These are phyloP conservation scores for Lactifluus pinguis DNA, from an alignment of 768 basidiomycete genomes.

Conservation along the genomic window DNA sequence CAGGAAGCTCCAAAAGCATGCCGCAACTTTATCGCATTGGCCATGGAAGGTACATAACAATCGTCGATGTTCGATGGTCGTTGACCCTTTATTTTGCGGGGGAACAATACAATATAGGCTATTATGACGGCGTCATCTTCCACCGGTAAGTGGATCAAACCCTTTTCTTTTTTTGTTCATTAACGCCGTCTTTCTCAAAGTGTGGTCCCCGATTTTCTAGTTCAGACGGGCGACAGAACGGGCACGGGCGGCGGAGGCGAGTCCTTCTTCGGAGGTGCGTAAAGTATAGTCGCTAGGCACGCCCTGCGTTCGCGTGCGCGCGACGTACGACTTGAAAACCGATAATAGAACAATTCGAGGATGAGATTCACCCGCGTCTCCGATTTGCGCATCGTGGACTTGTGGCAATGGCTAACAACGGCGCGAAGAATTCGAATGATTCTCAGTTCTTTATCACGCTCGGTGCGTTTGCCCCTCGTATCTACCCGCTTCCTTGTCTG, in stretches of 20 bases:
- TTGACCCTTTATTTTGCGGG: not conserved
- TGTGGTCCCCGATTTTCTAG: conserved; percentile 85
- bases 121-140: conserved; percentile 93
- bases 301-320: no score
- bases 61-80: not conserved
- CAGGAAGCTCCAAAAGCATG: conserved; percentile 93
- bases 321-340: not conserved
- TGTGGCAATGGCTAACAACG: conserved; percentile 90
- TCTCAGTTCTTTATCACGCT: conserved; percentile 96
- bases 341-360: conserved; percentile 72
- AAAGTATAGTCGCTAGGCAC: no score
- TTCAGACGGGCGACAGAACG: conserved; percentile 91
- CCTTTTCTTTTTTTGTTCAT: not conserved
- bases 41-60: conserved; percentile 70
- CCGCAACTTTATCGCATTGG: conserved; percentile 80
- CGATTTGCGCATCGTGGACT: conserved; percentile 85
- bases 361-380: conserved; percentile 89
- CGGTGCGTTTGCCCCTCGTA: conserved; percentile 35
- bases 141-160: conserved; percentile 49
- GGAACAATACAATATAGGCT: conserved; percentile 42
- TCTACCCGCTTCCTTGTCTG: not conserved
- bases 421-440: conserved; percentile 79
- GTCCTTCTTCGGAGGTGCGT: conserved; percentile 83
- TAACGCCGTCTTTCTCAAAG: conserved; percentile 27
- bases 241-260: conserved; percentile 90